Conservation (phyloP, 306 rosid species). For the Castanopsis chinensis region DNA sequence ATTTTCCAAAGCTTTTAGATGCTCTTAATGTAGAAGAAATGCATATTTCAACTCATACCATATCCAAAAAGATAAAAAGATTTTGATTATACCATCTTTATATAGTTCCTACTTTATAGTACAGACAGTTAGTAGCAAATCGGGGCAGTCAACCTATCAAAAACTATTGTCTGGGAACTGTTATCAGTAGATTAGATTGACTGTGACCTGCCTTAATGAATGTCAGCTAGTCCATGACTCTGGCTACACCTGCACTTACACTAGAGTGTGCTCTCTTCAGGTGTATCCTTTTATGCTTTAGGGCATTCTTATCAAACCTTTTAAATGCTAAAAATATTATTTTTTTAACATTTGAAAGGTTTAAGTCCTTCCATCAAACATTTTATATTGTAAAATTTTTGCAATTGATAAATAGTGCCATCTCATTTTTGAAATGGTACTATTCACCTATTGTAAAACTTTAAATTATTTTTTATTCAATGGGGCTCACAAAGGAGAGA, state of each 20-base stretch:
- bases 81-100: neutral
- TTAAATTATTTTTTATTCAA: no score
- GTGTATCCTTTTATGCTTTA: neutral
- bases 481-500: no score
- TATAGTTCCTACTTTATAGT: neutral
- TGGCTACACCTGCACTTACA: no score
- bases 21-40: conserved; percentile 24
- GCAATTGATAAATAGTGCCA: no score
- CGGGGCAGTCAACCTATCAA: neutral
- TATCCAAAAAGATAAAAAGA: neutral
- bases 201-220: neutral
- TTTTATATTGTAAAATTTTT: no score
- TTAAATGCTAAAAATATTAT: no score
- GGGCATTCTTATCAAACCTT: no score
- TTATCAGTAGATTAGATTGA: neutral
- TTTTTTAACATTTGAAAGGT: no score
- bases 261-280: neutral
- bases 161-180: neutral
- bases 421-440: no score
- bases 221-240: no score
- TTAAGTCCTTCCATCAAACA: no score
- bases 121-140: neutral
- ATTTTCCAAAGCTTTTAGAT: conserved; percentile 17
- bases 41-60: neutral
- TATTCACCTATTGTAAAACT: no score